phyloP scores from a whole-genome alignment of 164 flowering plant species.

The Akebia trifoliata region DNA sequence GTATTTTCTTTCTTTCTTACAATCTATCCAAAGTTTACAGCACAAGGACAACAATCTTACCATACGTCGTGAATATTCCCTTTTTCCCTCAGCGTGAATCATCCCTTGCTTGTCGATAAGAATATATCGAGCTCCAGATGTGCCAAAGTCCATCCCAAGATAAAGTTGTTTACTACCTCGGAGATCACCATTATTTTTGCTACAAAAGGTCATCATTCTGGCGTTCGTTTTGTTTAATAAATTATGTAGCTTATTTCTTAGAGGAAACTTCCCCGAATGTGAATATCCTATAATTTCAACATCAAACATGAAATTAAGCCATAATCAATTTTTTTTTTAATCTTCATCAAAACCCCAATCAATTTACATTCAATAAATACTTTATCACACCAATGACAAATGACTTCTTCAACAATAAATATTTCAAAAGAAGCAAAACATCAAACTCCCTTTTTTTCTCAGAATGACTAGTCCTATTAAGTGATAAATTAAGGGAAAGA shows the following conservation, averaged over 20 bases:
- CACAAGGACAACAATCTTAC: conserved; percentile 25
- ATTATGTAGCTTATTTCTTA: conserved; percentile 8
- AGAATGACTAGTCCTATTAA: too few relatives aligned
- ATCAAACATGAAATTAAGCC: conserved; percentile 18
- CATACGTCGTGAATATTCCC: conserved; percentile 57
- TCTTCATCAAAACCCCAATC: too few relatives aligned
- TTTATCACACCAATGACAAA: too few relatives aligned
- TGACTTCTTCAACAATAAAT: too few relatives aligned
- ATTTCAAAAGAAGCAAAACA: too few relatives aligned
- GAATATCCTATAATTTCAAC: conserved; percentile 5
- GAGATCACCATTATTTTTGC: conserved; percentile 11
- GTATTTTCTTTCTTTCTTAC: too few relatives aligned
- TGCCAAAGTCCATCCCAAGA: conserved; percentile 97
- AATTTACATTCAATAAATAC: too few relatives aligned
- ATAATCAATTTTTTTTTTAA: too few relatives aligned
- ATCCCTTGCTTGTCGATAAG: conserved; percentile 60
- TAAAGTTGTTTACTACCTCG: conserved; percentile 41
- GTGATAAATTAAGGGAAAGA: too few relatives aligned
- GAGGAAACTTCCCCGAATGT: conserved; percentile 1
- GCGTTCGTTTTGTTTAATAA: conserved; percentile 1
- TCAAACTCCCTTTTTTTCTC: too few relatives aligned
- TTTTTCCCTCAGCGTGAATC: conserved; percentile 67
- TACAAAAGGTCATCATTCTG: conserved; percentile 10
- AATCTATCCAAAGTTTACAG: not conserved
- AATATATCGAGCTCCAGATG: conserved; percentile 90